Percentiles rank a stretch among this genome's conserved stretches.
Evolutionary conservation across 129 eudicot species (phyloP).

Genomic region (Rutidosis leptorrhynchoides): DNA sequence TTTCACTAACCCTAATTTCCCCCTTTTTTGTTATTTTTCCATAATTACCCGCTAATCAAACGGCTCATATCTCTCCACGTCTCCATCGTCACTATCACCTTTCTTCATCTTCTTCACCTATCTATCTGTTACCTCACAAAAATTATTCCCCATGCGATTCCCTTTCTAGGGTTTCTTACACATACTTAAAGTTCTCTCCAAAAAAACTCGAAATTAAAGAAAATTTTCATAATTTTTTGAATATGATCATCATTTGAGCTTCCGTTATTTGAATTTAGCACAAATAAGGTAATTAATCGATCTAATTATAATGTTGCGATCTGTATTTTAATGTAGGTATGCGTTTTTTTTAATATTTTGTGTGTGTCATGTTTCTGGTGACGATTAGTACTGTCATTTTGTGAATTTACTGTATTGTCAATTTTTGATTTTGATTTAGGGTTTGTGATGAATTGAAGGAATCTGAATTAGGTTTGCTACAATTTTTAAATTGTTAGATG

Average conservation of each 20-base stretch:
- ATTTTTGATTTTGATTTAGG: constrained; percentile 22
- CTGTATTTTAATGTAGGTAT: constrained; percentile 6
- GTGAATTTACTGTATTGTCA: constrained; percentile 19
- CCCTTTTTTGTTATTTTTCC: constrained; percentile 39
- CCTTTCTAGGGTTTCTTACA: constrained; percentile 47
- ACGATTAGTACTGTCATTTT: not conserved
- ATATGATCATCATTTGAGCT: constrained; percentile 19
- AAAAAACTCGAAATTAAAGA: not conserved
- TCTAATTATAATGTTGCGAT: constrained; percentile 28
- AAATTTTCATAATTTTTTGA: not conserved
- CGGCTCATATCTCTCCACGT: constrained; percentile 48
- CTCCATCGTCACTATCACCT: constrained; percentile 39
- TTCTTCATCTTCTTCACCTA: constrained; percentile 29
- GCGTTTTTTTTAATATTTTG: constrained; percentile 1
- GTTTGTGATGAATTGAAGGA: constrained; percentile 33
- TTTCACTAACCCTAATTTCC: constrained; percentile 26
- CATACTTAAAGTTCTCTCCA: constrained; percentile 13
- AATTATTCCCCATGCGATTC: constrained; percentile 24
- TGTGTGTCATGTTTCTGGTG: not conserved
- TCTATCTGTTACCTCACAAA: constrained; percentile 24
- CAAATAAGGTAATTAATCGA: constrained; percentile 30
- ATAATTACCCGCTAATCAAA: constrained; percentile 29
- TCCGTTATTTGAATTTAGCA: constrained; percentile 15
- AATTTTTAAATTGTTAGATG: constrained; percentile 46
- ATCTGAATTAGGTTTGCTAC: constrained; percentile 14